These are phyloP conservation scores for Angomonas desouzai DNA, from an alignment of 208 protist species.

Conservation along the genomic window DNA sequence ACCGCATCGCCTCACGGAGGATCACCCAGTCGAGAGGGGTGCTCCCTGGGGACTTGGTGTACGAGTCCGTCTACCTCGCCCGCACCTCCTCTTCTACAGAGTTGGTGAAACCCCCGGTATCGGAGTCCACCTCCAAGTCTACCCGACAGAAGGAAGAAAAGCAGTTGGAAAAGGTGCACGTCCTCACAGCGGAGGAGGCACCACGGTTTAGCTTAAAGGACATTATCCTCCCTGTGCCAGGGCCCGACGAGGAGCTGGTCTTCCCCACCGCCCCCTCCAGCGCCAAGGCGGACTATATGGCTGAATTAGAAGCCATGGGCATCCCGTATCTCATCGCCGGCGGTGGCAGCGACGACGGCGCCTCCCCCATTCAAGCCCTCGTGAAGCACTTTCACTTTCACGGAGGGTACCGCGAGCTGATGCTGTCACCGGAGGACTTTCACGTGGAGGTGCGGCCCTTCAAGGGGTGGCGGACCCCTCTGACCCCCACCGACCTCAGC, in stretches of 20 bases:
- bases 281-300: conserved; percentile 48
- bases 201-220: conserved; percentile 69
- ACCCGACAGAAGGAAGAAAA: not conserved
- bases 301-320: conserved; percentile 22
- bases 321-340: conserved; percentile 16
- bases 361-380: conserved; percentile 18
- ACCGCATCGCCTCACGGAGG: conserved; percentile 85
- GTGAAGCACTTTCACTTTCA: conserved; percentile 86
- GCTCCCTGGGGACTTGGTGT: conserved; percentile 84
- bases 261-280: conserved; percentile 62
- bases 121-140: too few relatives aligned
- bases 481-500: conserved; percentile 69
- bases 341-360: not conserved
- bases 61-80: conserved; percentile 37
- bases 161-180: conserved; percentile 43
- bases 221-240: conserved; percentile 89
- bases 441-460: conserved; percentile 25
- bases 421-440: conserved; percentile 43
- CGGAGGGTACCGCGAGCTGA: conserved; percentile 78
- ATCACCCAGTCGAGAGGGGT: conserved; percentile 37
- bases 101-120: not conserved
- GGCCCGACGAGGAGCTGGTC: conserved; percentile 59
- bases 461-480: conserved; percentile 32
- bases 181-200: conserved; percentile 65
- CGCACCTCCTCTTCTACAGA: not conserved